Evolutionary conservation across 805 yeast species (phyloP).

Genomic region (Ogataea corticis): DNA sequence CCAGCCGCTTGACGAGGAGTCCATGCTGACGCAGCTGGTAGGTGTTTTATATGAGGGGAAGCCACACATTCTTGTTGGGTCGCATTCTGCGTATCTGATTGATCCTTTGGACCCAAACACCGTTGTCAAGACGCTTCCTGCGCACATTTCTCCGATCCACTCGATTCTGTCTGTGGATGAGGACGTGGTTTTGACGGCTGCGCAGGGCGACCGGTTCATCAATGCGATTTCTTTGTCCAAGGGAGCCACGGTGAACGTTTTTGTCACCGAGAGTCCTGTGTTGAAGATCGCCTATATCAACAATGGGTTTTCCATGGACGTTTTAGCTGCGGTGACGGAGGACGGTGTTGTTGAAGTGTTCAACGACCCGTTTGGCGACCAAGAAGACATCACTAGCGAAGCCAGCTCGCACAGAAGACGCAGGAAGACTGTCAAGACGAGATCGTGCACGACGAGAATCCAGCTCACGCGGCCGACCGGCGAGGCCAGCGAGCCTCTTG

Average conservation of each 20-base stretch:
- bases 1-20: constrained; percentile 35
- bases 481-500: constrained; percentile 33
- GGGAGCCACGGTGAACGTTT: constrained; percentile 50
- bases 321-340: constrained; percentile 65
- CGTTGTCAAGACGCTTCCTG: constrained; percentile 61
- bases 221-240: constrained; percentile 60
- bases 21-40: constrained; percentile 23
- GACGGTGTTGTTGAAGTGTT: constrained; percentile 75
- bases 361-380: constrained; percentile 46
- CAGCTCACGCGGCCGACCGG: constrained; percentile 47
- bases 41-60: constrained; percentile 26
- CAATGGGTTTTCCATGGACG: constrained; percentile 32
- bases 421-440: constrained; percentile 50
- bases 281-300: constrained; percentile 39
- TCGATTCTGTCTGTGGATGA: constrained; percentile 42
- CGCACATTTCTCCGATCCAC: constrained; percentile 70
- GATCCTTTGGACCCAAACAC: constrained; percentile 40
- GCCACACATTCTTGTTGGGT: constrained; percentile 58
- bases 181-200: constrained; percentile 62
- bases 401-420: constrained; percentile 39
- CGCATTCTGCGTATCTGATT: constrained; percentile 62
- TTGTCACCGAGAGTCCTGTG: constrained; percentile 71
- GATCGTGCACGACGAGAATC: constrained; percentile 48
- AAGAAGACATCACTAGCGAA: constrained; percentile 12
- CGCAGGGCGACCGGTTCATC: constrained; percentile 78